Base-by-base conservation (phyloP, 2,329 filamentous ascomycete genomes). In the Diaporthe velutina region DNA sequence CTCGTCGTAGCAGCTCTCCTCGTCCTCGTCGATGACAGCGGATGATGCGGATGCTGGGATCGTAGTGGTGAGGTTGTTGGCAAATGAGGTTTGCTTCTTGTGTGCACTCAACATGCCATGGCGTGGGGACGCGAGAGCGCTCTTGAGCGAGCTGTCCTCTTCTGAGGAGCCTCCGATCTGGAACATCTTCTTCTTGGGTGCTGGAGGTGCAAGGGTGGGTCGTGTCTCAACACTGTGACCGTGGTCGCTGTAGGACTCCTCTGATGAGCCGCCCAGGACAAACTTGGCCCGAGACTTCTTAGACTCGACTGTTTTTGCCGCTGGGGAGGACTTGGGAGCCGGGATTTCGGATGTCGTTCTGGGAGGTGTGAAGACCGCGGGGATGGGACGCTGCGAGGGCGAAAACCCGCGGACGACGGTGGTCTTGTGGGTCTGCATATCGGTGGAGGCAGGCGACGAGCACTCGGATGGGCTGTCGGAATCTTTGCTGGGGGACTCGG, bases 341-440 rank as follows among this genome's bases (percentile, higher is more conserved):
- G 93, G 90, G 55, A 94, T 92, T 38, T 88, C 86, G 40, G 90
- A 90, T 15, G 88, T 86, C 50, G 89, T 86, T 13, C 86, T 80
- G 2, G 84, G 81, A 84, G 91, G 80, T 86, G 85, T 81, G 67
- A 86, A 82, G 71, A 85, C 82, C 73, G 85, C 81, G 77, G 86
- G 80, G 66, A 85, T 73, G 74, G 86, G 93, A 55, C 93, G 88
- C 75, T 93, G 91, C 35, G 93, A 93, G 2, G 94, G 94, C 7
- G 94, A 94, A 84, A 98, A 98, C 74, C 96, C 96, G 77, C 94
- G 94, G 70, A 98, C 93, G 74, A 98, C 90, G 77, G 93, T 96
- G 75, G 81, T 82, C 75, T 80, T 81, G 42, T 92, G 89, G 19
- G 88, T 87, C 79, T 89, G 88, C 77, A 91, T 84, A 67, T 91